Evolutionary conservation across 108 stramenopile species (phyloP).

Genomic region (Aurantiochytrium sp.): DNA sequence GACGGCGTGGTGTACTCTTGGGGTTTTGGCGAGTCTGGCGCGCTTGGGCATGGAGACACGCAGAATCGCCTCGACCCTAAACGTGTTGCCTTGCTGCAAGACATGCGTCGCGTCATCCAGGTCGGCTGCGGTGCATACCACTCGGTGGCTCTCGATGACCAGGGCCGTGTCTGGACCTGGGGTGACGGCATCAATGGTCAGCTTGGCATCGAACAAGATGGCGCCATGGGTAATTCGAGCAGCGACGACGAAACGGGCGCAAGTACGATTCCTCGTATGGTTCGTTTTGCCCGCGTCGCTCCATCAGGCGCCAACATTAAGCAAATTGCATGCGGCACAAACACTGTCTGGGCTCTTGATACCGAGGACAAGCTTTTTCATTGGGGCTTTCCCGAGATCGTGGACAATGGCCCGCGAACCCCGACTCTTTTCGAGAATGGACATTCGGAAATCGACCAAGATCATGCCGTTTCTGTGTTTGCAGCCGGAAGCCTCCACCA

Average conservation of each 20-base stretch:
- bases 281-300: background rate
- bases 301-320: background rate
- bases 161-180: conserved; percentile 10
- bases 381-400: background rate
- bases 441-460: background rate
- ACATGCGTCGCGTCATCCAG: background rate
- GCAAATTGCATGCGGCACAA: background rate
- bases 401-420: background rate
- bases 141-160: background rate
- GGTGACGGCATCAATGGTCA: background rate
- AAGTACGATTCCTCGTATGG: background rate
- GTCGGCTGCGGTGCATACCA: conserved; percentile 4
- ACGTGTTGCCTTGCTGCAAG: background rate
- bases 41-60: conserved; percentile 21
- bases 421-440: background rate
- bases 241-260: background rate
- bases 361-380: background rate
- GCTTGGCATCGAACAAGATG: background rate
- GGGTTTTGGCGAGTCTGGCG: conserved; percentile 12
- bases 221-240: background rate
- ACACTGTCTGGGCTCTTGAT: background rate
- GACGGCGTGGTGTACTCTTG: conserved; percentile 1
- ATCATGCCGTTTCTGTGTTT: background rate
- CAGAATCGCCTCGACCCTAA: background rate
- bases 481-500: background rate